Evolutionary conservation across 495 filamentous ascomycete species (phyloP).

Genomic region (Lepidopterella palustris): DNA sequence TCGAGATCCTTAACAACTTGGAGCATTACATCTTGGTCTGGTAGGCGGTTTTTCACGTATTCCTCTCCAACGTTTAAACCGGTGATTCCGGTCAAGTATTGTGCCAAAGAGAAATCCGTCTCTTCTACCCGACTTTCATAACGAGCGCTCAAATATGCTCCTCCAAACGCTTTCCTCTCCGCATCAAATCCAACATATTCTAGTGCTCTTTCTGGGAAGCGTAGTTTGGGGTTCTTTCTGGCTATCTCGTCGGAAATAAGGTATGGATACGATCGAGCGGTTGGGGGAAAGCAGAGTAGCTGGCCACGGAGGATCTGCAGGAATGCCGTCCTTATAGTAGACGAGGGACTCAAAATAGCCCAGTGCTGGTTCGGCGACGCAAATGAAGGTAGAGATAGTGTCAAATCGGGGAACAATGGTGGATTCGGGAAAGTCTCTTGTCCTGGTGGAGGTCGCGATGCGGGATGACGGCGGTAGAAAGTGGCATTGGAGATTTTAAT

Average conservation of each 20-base stretch:
- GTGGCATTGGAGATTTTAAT: constrained; percentile 68
- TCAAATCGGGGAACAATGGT: constrained; percentile 61
- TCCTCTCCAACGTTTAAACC: constrained; percentile 64
- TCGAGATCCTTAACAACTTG: constrained; percentile 60
- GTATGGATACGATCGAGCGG: constrained; percentile 68
- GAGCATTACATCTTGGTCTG: constrained; percentile 45
- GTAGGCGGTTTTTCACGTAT: constrained; percentile 40
- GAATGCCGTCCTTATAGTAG: constrained; percentile 67
- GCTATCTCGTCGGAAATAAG: constrained; percentile 57
- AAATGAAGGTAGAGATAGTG: constrained; percentile 56
- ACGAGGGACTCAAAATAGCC: constrained; percentile 68
- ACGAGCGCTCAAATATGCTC: constrained; percentile 80
- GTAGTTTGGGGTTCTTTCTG: constrained; percentile 47
- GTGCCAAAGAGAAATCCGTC: constrained; percentile 74
- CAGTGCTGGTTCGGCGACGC: constrained; percentile 50
- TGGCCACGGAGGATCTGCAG: constrained; percentile 68
- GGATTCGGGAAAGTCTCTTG: constrained; percentile 42
- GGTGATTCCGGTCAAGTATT: constrained; percentile 72
- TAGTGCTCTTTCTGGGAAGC: constrained; percentile 58
- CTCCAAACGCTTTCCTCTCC: constrained; percentile 47
- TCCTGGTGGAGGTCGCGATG: constrained; percentile 33
- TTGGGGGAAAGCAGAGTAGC: constrained; percentile 64
- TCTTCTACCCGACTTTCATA: constrained; percentile 85
- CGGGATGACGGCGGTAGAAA: constrained; percentile 75
- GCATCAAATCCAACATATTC: constrained; percentile 75